phyloP scores from a whole-genome alignment of 139 green algal genomes.

The Pseudopediastrum boryanum region DNA sequence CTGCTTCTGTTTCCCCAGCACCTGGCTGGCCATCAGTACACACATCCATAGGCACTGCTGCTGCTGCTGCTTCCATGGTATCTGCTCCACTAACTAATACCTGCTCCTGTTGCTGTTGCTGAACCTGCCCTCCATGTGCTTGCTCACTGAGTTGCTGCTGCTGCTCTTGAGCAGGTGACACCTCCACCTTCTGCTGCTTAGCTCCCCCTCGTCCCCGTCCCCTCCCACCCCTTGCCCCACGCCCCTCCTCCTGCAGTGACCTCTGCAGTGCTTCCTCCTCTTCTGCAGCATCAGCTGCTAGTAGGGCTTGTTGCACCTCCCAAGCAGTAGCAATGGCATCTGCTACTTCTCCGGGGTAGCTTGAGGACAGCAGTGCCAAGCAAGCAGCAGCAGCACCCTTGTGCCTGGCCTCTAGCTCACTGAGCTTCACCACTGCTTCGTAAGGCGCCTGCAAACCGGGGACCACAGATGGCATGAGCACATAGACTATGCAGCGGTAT shows the following conservation, averaged over 20 bases:
- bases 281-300: not conserved
- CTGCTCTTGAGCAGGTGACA: not conserved
- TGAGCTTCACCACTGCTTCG: too few relatives aligned
- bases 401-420: not conserved
- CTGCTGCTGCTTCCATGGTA: constrained; percentile 7
- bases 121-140: constrained; percentile 1
- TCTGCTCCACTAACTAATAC: not conserved
- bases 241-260: not conserved
- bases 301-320: constrained; percentile 13
- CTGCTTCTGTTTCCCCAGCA: too few relatives aligned
- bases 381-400: not conserved
- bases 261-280: not conserved
- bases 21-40: too few relatives aligned
- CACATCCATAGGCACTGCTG: constrained; percentile 22
- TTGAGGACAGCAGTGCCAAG: not conserved
- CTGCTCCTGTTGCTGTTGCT: constrained; percentile 16
- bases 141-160: not conserved
- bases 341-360: not conserved
- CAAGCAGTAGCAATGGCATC: constrained; percentile 24
- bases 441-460: too few relatives aligned
- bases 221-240: not conserved
- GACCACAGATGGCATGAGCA: too few relatives aligned
- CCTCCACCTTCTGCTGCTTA: too few relatives aligned
- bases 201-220: not conserved
- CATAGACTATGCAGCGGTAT: too few relatives aligned